Base-by-base conservation (phyloP, 495 filamentous ascomycete genomes). In the Xylaria venustula region DNA sequence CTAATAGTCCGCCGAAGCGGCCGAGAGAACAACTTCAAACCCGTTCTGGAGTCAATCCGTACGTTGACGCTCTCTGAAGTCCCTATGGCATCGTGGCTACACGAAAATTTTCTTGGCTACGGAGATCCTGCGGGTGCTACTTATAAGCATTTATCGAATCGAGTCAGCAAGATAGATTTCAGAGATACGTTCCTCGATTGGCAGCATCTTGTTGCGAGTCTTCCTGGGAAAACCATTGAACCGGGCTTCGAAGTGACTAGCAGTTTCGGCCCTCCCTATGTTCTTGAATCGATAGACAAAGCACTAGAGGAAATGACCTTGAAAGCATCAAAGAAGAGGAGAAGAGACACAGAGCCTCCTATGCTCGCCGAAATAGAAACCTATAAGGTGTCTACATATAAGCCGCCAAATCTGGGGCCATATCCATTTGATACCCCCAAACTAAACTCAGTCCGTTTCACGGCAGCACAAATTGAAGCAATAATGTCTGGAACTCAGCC, bases 21-120 rank as follows among this genome's bases (percentile, higher is more conserved):
- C 17, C 81, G 92, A 46, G 95, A 98, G 70, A 99, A 99, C 71
- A 99, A 98, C 72, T 99, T 97, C 83, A 97, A 91, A 67, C 87
- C 92, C 9, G 87, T 98, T 19, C 79, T 99, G 17, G 89, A 96
- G 60, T 96, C 92, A 0, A 94, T 99, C 69, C 88, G 88, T 67
- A 90, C 86, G 49, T 83, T 99, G 25, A 88, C 91, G 4, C 81
- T 96, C 26, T 91, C 92, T 2, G 90, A 96, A 61, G 86, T 95
- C 23, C 87, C 90, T 7, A 83, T 97, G 41, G 92, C 95, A 2
- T 83, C 88, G 12, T 99, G 94, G 94, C 78, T 99, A 30, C 91
- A 96, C 67, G 94, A 98, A 55, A 93, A 97, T 7, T 98, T 99
- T 76, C 82, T 99, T 15, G 94, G 94, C 7, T 97, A 93, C 76